These are phyloP conservation scores for Panellus pusillus DNA, from an alignment of 768 basidiomycete species.

Conservation along the genomic window DNA sequence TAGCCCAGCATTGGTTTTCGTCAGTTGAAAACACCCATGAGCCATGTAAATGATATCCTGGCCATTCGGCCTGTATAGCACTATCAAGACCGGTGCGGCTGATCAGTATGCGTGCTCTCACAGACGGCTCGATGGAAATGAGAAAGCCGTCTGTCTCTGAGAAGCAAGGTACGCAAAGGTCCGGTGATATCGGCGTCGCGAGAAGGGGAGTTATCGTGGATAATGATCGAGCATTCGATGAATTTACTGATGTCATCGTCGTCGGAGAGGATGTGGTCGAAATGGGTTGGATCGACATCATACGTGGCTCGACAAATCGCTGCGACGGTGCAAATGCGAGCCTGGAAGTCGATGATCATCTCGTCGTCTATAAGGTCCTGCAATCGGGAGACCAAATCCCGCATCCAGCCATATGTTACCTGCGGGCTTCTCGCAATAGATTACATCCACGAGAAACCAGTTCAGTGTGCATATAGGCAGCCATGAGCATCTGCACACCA, in stretches of 20 bases:
- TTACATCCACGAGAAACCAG: slow-evolving; percentile 21
- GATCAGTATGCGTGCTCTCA: slow-evolving; percentile 20
- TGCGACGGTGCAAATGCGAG: slow-evolving; percentile 35
- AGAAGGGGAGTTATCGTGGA: slow-evolving; percentile 32
- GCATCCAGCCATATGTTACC: slow-evolving; percentile 37
- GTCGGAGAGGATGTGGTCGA: slow-evolving; percentile 23
- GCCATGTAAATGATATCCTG: slow-evolving; percentile 20
- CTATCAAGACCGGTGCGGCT: slow-evolving; percentile 27
- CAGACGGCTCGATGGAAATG: slow-evolving; percentile 21
- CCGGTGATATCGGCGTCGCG: background rate
- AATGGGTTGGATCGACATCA: slow-evolving; percentile 30
- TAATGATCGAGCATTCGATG: slow-evolving; percentile 32
- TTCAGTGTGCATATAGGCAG: slow-evolving; percentile 6
- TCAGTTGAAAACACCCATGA: background rate
- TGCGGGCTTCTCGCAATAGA: slow-evolving; percentile 36
- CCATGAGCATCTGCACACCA: slow-evolving; percentile 38
- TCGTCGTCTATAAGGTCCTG: slow-evolving; percentile 21
- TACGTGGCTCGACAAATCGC: slow-evolving; percentile 40
- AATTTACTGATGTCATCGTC: slow-evolving; percentile 31
- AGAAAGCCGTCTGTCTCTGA: slow-evolving; percentile 35
- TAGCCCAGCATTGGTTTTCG: slow-evolving; percentile 29
- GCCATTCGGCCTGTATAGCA: slow-evolving; percentile 34
- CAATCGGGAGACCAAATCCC: slow-evolving; percentile 29
- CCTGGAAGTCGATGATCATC: slow-evolving; percentile 22
- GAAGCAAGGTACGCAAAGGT: slow-evolving; percentile 25